Evolutionary conservation across 495 filamentous ascomycete species (phyloP).

Genomic region (Penicillium flavigenum): DNA sequence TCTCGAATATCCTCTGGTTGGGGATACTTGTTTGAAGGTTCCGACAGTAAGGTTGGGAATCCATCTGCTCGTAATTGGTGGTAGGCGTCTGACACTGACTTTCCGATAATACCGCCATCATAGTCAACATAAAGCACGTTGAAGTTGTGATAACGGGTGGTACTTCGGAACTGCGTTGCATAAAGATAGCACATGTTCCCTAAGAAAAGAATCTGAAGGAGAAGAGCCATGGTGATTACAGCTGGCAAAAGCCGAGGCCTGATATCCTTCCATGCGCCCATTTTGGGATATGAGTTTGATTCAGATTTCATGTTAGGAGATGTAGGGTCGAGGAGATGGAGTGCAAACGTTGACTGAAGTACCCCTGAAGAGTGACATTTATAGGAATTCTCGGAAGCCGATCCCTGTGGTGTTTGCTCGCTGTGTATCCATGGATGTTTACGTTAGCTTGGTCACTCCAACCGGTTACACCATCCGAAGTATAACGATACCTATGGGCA

Average conservation of each 20-base stretch:
- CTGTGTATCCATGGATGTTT: background rate
- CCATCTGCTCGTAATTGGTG: conserved; percentile 22
- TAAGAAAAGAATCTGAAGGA: conserved; percentile 3
- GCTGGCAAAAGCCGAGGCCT: background rate
- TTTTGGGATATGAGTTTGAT: background rate
- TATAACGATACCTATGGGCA: background rate
- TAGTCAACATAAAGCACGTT: conserved; percentile 46
- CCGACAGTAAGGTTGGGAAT: conserved; percentile 35
- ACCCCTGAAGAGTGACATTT: background rate
- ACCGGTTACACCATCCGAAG: background rate
- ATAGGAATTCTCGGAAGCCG: background rate
- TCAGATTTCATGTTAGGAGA: background rate
- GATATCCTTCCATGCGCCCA: background rate
- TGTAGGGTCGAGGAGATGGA: background rate
- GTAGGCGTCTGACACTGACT: conserved; percentile 39
- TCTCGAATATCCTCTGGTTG: conserved; percentile 22
- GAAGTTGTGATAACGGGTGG: conserved; percentile 16
- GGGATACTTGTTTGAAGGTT: conserved; percentile 21
- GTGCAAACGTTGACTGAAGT: background rate
- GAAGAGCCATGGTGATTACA: background rate
- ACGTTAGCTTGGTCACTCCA: background rate
- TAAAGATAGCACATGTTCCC: conserved; percentile 13
- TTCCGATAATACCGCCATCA: conserved; percentile 43
- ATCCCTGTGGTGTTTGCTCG: background rate
- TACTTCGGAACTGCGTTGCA: conserved; percentile 7